Evolutionary conservation across 257 asterid species (phyloP).

Genomic region (Vinca minor): DNA sequence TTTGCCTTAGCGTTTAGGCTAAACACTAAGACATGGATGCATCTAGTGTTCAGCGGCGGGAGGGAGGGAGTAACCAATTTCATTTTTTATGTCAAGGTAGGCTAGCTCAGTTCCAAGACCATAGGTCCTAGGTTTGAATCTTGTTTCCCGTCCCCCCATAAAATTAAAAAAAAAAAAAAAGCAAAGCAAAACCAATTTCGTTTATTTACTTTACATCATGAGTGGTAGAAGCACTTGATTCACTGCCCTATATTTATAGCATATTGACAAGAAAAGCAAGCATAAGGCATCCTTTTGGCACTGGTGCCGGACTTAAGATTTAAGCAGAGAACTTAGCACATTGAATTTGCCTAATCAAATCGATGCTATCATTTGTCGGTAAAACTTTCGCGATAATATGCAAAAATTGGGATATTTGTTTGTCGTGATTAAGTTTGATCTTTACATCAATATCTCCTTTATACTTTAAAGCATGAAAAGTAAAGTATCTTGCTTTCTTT

Average conservation of each 20-base stretch:
- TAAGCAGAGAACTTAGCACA: constrained; percentile 1
- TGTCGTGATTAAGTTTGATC: not conserved
- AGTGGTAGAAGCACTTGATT: not conserved
- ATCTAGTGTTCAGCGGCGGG: too few relatives aligned
- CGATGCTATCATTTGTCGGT: not conserved
- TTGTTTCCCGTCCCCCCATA: too few relatives aligned
- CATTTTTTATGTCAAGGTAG: too few relatives aligned
- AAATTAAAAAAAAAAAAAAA: too few relatives aligned
- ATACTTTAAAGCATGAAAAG: too few relatives aligned
- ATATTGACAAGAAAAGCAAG: not conserved
- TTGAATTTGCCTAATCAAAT: not conserved
- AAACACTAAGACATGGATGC: too few relatives aligned
- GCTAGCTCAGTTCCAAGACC: too few relatives aligned
- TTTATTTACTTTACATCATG: not conserved
- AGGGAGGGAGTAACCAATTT: not conserved
- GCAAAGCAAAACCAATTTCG: too few relatives aligned
- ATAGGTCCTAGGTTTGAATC: too few relatives aligned
- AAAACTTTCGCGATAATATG: too few relatives aligned
- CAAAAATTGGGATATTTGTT: not conserved
- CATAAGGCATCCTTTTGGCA: not conserved
- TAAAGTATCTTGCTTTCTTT: not conserved
- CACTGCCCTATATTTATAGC: not conserved
- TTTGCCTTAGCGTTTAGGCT: not conserved
- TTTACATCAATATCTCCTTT: too few relatives aligned
- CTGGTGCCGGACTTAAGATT: not conserved